Conservation (phyloP, 2,329 filamentous ascomycete species). For the Lachnellula arida region DNA sequence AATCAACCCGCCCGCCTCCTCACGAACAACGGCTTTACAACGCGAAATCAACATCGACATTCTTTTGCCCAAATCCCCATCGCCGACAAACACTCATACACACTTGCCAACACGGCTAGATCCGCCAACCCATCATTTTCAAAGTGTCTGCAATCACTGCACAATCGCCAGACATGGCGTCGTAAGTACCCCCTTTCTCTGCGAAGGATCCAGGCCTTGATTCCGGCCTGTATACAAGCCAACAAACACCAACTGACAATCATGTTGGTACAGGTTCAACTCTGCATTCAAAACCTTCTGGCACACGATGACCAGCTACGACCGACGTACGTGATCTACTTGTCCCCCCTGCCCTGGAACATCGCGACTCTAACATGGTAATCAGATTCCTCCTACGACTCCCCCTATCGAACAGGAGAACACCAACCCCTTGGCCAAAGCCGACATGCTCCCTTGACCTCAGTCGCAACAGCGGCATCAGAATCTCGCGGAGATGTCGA, state of each 20-base stretch:
- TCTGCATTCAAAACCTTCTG: slow-evolving; percentile 84
- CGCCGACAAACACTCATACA: background rate
- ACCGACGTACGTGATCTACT: slow-evolving; percentile 51
- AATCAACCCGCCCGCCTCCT: background rate
- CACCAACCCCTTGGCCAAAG: slow-evolving; percentile 85
- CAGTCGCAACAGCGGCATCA: slow-evolving; percentile 76
- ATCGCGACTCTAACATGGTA: slow-evolving; percentile 39
- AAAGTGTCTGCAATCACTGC: slow-evolving; percentile 25
- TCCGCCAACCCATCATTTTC: slow-evolving; percentile 4
- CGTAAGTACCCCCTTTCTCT: slow-evolving; percentile 26
- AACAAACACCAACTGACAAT: slow-evolving; percentile 16
- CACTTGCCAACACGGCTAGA: slow-evolving; percentile 21
- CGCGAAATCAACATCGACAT: slow-evolving; percentile 6
- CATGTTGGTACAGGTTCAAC: slow-evolving; percentile 48
- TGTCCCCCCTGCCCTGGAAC: slow-evolving; percentile 19
- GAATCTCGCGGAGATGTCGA: slow-evolving; percentile 85
- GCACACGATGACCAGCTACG: slow-evolving; percentile 75
- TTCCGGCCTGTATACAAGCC: slow-evolving; percentile 9
- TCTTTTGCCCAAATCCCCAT: slow-evolving; percentile 5
- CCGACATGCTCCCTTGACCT: slow-evolving; percentile 77
- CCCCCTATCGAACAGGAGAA: slow-evolving; percentile 83
- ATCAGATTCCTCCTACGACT: slow-evolving; percentile 86
- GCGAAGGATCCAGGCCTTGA: slow-evolving; percentile 6
- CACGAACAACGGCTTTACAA: slow-evolving; percentile 1
- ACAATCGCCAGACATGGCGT: slow-evolving; percentile 30